Conservation (phyloP, 163 green algal species). For the Scenedesmus sp. region DNA sequence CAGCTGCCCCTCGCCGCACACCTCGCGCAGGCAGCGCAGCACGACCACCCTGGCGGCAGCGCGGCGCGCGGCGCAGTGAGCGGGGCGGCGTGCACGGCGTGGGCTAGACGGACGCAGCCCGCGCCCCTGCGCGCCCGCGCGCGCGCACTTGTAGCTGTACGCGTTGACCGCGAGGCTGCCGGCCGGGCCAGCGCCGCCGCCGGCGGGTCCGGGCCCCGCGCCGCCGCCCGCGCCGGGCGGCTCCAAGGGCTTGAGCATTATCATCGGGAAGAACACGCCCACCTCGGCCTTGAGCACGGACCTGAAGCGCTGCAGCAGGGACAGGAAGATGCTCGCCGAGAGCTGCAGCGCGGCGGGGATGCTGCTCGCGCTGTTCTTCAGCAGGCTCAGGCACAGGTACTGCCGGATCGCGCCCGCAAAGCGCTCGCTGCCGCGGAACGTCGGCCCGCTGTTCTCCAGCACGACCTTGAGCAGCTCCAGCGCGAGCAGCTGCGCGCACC, state of each 20-base stretch:
- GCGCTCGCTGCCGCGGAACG: conserved; percentile 83
- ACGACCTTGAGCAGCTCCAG: conserved; percentile 97
- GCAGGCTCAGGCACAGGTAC: conserved; percentile 94
- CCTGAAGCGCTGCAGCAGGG: conserved; percentile 87
- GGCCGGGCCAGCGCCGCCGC: conserved; percentile 39
- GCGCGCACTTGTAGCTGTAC: conserved; percentile 48
- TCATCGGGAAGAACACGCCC: conserved; percentile 98
- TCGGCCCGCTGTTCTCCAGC: conserved; percentile 91
- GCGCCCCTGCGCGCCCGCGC: background rate
- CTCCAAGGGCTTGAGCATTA: conserved; percentile 94
- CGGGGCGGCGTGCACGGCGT: background rate
- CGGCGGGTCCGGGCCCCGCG: background rate
- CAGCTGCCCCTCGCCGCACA: conserved; percentile 89
- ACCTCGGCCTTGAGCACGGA: conserved; percentile 86
- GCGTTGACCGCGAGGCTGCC: conserved; percentile 39
- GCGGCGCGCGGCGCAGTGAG: background rate
- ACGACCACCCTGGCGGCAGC: conserved; percentile 69
- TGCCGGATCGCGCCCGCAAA: conserved; percentile 89
- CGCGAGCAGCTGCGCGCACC: conserved; percentile 79
- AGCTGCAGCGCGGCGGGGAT: conserved; percentile 71
- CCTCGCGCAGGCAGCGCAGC: conserved; percentile 79
- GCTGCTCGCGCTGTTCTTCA: conserved; percentile 90
- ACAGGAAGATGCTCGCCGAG: conserved; percentile 93
- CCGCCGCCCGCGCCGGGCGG: conserved; percentile 29
- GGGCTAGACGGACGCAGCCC: background rate